Percentiles rank a stretch among this genome's conserved stretches.
phyloP scores from a whole-genome alignment of 2,329 filamentous ascomycete species.

The Monosporascus sp. region DNA sequence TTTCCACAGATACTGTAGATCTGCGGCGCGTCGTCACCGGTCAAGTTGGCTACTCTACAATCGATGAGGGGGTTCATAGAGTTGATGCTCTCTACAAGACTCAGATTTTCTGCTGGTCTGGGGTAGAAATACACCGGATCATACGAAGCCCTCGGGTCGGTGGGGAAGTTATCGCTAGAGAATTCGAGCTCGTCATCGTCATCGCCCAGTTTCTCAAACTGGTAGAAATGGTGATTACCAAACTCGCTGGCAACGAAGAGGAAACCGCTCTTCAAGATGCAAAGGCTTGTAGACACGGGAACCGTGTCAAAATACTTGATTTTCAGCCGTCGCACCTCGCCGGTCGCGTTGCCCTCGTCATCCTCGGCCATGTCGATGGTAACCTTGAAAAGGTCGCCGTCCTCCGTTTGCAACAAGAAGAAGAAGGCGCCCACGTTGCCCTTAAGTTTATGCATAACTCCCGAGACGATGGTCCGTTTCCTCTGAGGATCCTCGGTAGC shows the following conservation, averaged over 20 bases:
- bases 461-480: conserved; percentile 79
- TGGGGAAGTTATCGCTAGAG: conserved; percentile 73
- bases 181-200: conserved; percentile 89
- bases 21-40: conserved; percentile 89
- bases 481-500: conserved; percentile 87
- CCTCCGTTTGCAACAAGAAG: conserved; percentile 91
- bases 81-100: conserved; percentile 76
- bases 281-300: conserved; percentile 78
- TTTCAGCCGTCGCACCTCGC: conserved; percentile 76
- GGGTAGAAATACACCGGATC: conserved; percentile 82
- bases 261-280: conserved; percentile 93
- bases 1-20: conserved; percentile 91
- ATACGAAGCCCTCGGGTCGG: conserved; percentile 66
- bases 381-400: conserved; percentile 97
- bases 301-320: conserved; percentile 99
- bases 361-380: conserved; percentile 88
- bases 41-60: conserved; percentile 86
- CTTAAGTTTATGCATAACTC: conserved; percentile 96
- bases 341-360: conserved; percentile 68
- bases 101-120: conserved; percentile 72
- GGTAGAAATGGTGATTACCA: conserved; percentile 91
- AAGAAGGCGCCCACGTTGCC: conserved; percentile 82
- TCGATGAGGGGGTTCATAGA: conserved; percentile 89
- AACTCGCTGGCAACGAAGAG: conserved; percentile 89
- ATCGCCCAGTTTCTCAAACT: conserved; percentile 94